Evolutionary conservation across 192 early-diverging fungal genomes (phyloP), one percentile per base, ranked within the genome.

Genomic region (Gaertneriomyces sp.): DNA sequence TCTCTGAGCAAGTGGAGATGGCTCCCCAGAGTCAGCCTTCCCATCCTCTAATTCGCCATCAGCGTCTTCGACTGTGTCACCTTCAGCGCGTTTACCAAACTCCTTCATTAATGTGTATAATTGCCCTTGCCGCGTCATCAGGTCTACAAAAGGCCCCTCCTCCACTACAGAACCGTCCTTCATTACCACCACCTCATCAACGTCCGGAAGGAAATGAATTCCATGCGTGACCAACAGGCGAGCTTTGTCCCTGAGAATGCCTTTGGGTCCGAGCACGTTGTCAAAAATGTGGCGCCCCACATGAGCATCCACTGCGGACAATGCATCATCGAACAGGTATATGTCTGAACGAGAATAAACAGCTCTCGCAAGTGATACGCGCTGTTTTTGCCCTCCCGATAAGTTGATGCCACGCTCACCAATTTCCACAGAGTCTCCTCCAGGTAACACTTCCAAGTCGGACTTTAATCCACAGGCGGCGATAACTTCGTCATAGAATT

Each of bases 311-410:
- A 91, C 87, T 44, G 82, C 82, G 5, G 44, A 58, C 20, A 71
- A 61, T 40, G 46, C 57, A 40, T 85, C 77, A 73, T 83, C 89
- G 45, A 93, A 76, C 20, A 96, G 71, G 51, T 93, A 92, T n/a
- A 94, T 84, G 72, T 95, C 93, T 7, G 93, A 89, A 16, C 87
- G 79, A 19, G 91, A 81, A 67, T 98, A 98, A 19, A 95, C 92
- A 0, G 96, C 94, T 47, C 91, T 71, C 69, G 87, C 79, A 25
- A 84, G 56, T 8, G 72, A 68, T 58, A 84, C 79, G 10, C 82
- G 65, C 53, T 84, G 82, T 45, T 81, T 81, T 46, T 84, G 82
- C 0, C 79, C 77, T 11, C 80, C 77, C 7, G 55, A 60, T 43
- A 84, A 63, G 53, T 85, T 84, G 63, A 85, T 82, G n/a, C 84